Evolutionary conservation across 2,329 filamentous ascomycete genomes (phyloP), one percentile per base, ranked within the genome.

Genomic region (Pseudocercospora fuligena): DNA sequence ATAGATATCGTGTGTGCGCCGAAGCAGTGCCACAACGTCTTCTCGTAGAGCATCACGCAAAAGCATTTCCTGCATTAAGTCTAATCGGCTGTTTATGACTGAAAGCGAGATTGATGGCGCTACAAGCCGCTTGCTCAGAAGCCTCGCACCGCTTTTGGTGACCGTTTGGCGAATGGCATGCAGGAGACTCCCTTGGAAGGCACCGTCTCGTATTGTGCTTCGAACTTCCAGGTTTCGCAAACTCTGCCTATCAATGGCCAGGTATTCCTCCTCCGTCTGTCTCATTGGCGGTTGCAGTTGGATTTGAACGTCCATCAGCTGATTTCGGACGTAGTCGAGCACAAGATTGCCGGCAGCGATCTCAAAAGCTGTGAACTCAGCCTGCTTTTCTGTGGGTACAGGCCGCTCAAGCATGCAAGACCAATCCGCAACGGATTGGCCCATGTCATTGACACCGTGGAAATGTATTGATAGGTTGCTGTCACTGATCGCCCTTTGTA

Each of bases 181-280:
- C 43, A 99, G 82, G 51, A 99, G 82, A 75, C 94, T 97, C 5
- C 95, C 95, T 70, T 90, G 89, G 46, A 91, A 90, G 21, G 86
- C 80, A 2, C 91, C 89, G 73, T 98, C 94, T 58, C 91, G 87
- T 60, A 97, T 88, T 0, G 95, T 98, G 76, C 89, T 89, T 70
- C 92, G 89, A 70, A 99, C 92, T 78, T 99, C 95, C 4, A 99
- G 84, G 0, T 94, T 92, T 66, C 92, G 87, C 80, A 99, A 86
- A 71, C 91, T 97, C 75, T 94, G 97, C 76, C 91, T 94, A 81
- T 99, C 95, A 71, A 99, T 96, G 60, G 83, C 86, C 92, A 99
- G 95, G 69, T 91, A 89, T 68, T 96, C 88, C 75, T 92, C 84
- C 60, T 87, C 85, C 70, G 91, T 88, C 71, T 92, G 87, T 66